Evolutionary conservation across 2,329 filamentous ascomycete species (phyloP).

Genomic region (Botrytis hyacinthi): DNA sequence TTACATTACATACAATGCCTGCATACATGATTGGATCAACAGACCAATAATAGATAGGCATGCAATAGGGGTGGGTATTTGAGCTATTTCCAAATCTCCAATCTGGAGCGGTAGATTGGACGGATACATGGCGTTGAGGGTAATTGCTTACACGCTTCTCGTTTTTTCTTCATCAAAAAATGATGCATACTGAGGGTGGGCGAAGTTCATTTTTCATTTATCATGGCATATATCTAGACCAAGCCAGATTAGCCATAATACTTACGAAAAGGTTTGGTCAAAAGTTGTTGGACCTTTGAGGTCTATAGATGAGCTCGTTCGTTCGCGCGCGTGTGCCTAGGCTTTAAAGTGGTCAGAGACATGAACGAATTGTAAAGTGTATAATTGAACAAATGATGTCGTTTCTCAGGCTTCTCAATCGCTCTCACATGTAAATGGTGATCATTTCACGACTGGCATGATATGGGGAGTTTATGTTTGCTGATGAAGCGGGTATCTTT

Average conservation of each 20-base stretch:
- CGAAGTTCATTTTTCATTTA: not conserved
- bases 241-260: not conserved
- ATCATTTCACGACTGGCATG: not conserved
- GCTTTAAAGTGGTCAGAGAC: not conserved
- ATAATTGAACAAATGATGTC: not conserved
- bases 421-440: not conserved
- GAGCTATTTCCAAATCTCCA: not conserved
- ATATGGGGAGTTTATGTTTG: not conserved
- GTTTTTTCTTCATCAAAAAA: not conserved
- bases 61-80: not conserved
- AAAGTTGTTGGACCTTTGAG: not conserved
- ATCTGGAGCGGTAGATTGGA: not conserved
- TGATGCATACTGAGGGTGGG: not conserved
- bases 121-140: conserved; percentile 16
- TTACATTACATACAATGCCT: conserved; percentile 8
- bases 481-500: conserved; percentile 4
- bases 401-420: not conserved
- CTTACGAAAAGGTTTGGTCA: not conserved
- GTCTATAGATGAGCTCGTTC: not conserved
- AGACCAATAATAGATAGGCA: not conserved
- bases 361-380: not conserved
- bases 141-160: not conserved
- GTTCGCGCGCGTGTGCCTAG: not conserved
- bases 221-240: not conserved
- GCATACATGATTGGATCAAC: conserved; percentile 1